phyloP scores from a whole-genome alignment of 2,329 filamentous ascomycete species.

The Fusarium staphyleae region DNA sequence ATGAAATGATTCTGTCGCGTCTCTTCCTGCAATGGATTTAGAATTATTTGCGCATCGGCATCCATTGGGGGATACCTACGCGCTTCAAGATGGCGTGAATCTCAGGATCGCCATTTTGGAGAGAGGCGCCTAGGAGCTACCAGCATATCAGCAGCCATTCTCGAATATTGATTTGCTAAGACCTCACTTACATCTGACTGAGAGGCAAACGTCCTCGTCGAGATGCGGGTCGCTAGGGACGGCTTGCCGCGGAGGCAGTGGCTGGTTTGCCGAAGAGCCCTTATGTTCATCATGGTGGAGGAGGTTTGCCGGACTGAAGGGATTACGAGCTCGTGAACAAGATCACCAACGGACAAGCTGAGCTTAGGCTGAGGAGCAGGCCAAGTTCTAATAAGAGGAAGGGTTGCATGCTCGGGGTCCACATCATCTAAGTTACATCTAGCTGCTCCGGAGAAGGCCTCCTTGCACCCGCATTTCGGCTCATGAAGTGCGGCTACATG shows the following conservation, averaged over 20 bases:
- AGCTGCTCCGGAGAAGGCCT: not conserved
- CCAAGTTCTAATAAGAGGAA: constrained; percentile 30
- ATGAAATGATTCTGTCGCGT: constrained; percentile 94
- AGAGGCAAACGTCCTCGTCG: constrained; percentile 33
- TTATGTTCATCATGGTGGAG: constrained; percentile 35
- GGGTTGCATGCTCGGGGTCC: not conserved
- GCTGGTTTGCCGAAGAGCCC: constrained; percentile 34
- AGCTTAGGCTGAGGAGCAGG: constrained; percentile 13
- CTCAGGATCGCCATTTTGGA: constrained; percentile 81
- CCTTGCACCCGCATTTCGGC: constrained; percentile 22
- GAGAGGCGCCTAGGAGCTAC: constrained; percentile 76
- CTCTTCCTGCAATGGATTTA: constrained; percentile 72
- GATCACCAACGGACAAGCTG: constrained; percentile 3
- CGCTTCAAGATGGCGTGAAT: constrained; percentile 88
- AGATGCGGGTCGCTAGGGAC: constrained; percentile 30
- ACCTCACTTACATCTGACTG: constrained; percentile 32
- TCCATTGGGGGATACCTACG: constrained; percentile 54
- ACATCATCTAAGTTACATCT: no score
- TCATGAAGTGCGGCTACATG: constrained; percentile 30
- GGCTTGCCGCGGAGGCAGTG: constrained; percentile 36
- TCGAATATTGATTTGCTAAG: accelerated
- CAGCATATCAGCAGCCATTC: constrained; percentile 7
- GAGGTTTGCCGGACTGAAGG: constrained; percentile 4
- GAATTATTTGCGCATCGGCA: not conserved
- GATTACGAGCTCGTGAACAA: not conserved